Percentiles rank a stretch among this genome's conserved stretches.
Evolutionary conservation across 2,329 filamentous ascomycete genomes (phyloP).

Genomic region (Arthrobotrys entomopaga): DNA sequence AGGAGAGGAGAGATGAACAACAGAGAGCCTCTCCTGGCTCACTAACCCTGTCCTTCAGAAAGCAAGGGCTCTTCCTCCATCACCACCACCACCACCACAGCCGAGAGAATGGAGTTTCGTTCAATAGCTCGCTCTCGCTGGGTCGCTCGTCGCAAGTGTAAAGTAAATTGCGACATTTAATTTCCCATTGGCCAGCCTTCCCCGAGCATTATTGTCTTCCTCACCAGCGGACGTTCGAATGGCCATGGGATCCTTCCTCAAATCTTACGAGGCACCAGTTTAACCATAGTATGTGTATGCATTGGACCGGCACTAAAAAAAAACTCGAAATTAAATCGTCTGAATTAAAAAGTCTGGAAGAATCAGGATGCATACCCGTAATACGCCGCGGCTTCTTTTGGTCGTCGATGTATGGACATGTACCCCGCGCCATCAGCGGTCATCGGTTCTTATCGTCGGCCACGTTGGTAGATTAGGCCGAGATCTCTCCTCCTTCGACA

Average conservation of each 20-base stretch:
- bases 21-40: conserved; percentile 35
- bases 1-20: background rate
- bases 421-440: too few relatives aligned
- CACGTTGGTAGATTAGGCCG: too few relatives aligned
- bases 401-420: too few relatives aligned
- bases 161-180: conserved; percentile 56
- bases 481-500: too few relatives aligned
- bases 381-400: too few relatives aligned
- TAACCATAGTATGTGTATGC: background rate
- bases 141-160: conserved; percentile 4
- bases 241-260: conserved; percentile 28
- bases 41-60: conserved; percentile 22
- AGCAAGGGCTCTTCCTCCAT: conserved; percentile 36
- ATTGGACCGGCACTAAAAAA: too few relatives aligned
- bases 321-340: too few relatives aligned
- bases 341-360: too few relatives aligned
- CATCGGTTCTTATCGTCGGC: too few relatives aligned
- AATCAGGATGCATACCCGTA: too few relatives aligned
- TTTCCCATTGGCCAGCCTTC: conserved; percentile 54
- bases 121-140: background rate
- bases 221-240: conserved; percentile 38
- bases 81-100: conserved; percentile 5
- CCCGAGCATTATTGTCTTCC: conserved; percentile 24
- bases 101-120: conserved; percentile 27
- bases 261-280: conserved; percentile 3